Evolutionary conservation across 2,329 filamentous ascomycete genomes (phyloP).

Genomic region (Massarina eburnea): DNA sequence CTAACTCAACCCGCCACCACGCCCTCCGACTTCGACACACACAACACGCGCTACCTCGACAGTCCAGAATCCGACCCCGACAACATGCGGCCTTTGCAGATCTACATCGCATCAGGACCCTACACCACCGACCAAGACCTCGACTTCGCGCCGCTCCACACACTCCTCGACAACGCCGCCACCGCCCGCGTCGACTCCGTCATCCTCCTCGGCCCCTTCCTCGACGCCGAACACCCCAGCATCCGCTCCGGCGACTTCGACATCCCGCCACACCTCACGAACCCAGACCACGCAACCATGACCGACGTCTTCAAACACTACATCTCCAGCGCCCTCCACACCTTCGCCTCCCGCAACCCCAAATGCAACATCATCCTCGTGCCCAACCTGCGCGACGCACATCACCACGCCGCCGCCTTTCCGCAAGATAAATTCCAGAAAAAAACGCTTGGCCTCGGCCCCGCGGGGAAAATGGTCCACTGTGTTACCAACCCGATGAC

Average conservation of each 20-base stretch:
- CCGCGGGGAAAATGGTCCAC: constrained; percentile 62
- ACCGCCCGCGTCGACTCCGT: constrained; percentile 76
- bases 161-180: constrained; percentile 75
- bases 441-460: constrained; percentile 72
- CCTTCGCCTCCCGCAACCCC: constrained; percentile 70
- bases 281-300: constrained; percentile 75
- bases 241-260: constrained; percentile 62
- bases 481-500: constrained; percentile 91
- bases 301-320: constrained; percentile 80
- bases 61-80: constrained; percentile 57
- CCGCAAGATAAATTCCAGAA: constrained; percentile 73
- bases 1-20: constrained; percentile 74
- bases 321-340: constrained; percentile 72
- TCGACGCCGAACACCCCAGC: constrained; percentile 88
- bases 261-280: constrained; percentile 43
- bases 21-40: constrained; percentile 64
- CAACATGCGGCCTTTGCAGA: constrained; percentile 65
- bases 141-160: constrained; percentile 82
- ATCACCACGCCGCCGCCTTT: constrained; percentile 85
- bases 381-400: constrained; percentile 79
- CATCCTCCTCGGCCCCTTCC: constrained; percentile 81
- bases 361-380: constrained; percentile 78
- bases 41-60: constrained; percentile 69
- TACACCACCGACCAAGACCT: constrained; percentile 93
- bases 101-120: constrained; percentile 80